phyloP scores from a whole-genome alignment of 306 rosid genomes.

The Arachis hypogaea region DNA sequence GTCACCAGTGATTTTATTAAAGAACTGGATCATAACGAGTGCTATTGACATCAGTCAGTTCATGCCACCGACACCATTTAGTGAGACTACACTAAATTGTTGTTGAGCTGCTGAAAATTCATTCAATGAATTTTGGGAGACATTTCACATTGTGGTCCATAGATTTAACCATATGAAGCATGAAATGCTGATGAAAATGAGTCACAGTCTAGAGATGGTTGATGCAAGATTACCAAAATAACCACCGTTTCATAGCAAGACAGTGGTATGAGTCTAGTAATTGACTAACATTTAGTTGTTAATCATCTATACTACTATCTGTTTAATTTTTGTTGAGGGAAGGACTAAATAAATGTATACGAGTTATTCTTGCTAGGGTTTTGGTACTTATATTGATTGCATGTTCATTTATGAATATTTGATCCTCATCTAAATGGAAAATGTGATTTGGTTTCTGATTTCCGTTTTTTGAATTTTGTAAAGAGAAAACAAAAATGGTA shows the following conservation, averaged over 20 bases:
- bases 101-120: constrained; percentile 25
- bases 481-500: no score
- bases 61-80: not conserved
- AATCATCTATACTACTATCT: constrained; percentile 12
- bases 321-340: not conserved
- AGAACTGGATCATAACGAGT: not conserved
- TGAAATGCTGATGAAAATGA: constrained; percentile 15
- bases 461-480: no score
- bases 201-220: not conserved
- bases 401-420: not conserved
- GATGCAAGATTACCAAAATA: constrained; percentile 22
- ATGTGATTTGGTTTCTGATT: no score
- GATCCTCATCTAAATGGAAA: no score
- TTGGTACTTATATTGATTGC: constrained; percentile 13
- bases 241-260: not conserved
- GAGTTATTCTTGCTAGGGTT: constrained; percentile 4
- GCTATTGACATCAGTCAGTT: not conserved
- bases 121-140: not conserved
- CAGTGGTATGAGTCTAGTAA: constrained; percentile 3
- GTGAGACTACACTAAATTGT: not conserved
- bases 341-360: constrained; percentile 9
- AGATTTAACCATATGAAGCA: constrained; percentile 10
- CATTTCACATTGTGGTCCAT: constrained; percentile 10
- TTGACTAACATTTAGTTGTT: not conserved
- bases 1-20: constrained; percentile 10